These are phyloP conservation scores for Silene noctiflora DNA, from an alignment of 179 eudicot genomes.

Conservation along the genomic window DNA sequence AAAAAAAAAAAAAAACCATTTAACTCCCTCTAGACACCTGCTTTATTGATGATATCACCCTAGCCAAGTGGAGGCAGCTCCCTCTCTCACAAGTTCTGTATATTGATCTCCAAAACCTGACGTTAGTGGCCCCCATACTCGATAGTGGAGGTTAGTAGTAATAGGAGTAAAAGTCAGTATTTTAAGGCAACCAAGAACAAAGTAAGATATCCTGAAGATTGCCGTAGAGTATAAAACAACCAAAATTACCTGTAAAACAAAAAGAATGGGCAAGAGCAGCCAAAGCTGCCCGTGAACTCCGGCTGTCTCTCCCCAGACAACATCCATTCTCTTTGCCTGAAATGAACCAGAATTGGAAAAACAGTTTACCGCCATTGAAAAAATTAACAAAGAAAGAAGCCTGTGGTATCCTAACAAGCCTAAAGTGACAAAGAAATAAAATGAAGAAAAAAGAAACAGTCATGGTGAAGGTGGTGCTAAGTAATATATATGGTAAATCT, in stretches of 20 bases:
- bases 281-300: conserved; percentile 49
- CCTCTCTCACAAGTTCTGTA: too few relatives aligned
- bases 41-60: too few relatives aligned
- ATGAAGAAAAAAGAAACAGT: background rate
- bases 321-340: conserved; percentile 61
- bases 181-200: conserved; percentile 1
- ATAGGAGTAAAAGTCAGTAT: too few relatives aligned
- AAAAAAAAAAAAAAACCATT: too few relatives aligned
- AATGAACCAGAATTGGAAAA: conserved; percentile 13
- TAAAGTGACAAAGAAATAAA: background rate
- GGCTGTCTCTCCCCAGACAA: conserved; percentile 59
- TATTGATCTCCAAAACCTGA: too few relatives aligned
- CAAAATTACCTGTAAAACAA: conserved; percentile 42
- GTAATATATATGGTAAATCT: background rate
- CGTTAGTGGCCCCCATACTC: too few relatives aligned
- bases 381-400: background rate
- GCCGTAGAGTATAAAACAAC: background rate
- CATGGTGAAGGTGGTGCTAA: background rate
- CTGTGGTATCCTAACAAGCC: background rate
- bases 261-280: conserved; percentile 49
- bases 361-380: conserved; percentile 2
- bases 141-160: too few relatives aligned
- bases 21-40: too few relatives aligned
- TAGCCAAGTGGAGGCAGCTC: too few relatives aligned
- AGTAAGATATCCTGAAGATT: background rate